Evolutionary conservation across 2,329 filamentous ascomycete species (phyloP).

Genomic region (Myriangium duriaei): DNA sequence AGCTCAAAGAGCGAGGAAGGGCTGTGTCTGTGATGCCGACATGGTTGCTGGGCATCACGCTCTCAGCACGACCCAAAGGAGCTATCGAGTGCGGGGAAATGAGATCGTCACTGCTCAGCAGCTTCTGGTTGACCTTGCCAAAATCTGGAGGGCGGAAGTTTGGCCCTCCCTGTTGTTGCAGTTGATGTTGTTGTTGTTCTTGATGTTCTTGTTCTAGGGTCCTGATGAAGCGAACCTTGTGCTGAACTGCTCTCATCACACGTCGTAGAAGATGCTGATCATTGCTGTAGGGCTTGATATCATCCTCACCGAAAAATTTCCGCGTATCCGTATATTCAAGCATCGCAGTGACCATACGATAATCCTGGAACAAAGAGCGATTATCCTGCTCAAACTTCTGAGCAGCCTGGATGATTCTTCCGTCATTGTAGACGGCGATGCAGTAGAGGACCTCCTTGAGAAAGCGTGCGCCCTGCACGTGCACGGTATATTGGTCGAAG

Average conservation of each 20-base stretch:
- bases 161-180: no score
- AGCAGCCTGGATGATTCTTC: constrained; percentile 16
- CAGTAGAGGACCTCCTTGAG: constrained; percentile 23
- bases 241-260: constrained; percentile 3
- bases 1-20: no score
- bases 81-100: no score
- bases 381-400: constrained; percentile 16
- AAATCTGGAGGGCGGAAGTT: no score
- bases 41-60: no score
- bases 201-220: no score
- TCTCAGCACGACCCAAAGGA: no score
- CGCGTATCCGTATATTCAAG: constrained; percentile 12
- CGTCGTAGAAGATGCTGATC: constrained; percentile 1
- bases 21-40: no score
- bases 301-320: constrained; percentile 6
- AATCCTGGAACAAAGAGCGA: constrained; percentile 14
- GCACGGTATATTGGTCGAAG: constrained; percentile 19
- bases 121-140: no score
- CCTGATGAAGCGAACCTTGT: neutral
- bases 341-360: constrained; percentile 13
- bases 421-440: constrained; percentile 21
- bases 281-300: neutral
- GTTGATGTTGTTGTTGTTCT: no score
- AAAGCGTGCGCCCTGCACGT: constrained; percentile 21
- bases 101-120: no score